Base-by-base conservation (phyloP, 2,329 filamentous ascomycete species). In the Cercospora berteroae region DNA sequence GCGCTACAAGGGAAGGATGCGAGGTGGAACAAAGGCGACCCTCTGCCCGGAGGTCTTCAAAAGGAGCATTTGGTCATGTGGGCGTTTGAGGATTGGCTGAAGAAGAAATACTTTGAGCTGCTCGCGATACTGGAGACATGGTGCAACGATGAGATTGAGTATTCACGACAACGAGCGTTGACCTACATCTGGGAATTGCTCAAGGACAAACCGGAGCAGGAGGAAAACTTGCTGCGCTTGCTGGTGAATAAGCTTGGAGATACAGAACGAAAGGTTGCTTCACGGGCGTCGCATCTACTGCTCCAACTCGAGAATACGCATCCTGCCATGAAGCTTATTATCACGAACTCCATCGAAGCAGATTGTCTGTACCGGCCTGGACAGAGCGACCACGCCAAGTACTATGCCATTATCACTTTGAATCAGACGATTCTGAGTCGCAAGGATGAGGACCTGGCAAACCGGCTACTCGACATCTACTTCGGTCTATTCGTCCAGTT, bases 221-320 rank as follows among this genome's bases (percentile, higher is more conserved):
- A 99, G 79, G 90, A 94, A 64, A 99, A 99, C 78, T 82, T 99
- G 70, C 83, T 99, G 68, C 89, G 94, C 63, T 83, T 99, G 65
- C 82, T 99, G 66, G 93, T 99, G 73, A 98, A 98, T 83, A 99
- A 99, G 80, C 87, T 99, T 27, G 94, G 96, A 74, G 95, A 99
- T 77, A 92, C 91, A 55, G 93, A 96, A 72, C 93, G 93, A 78
- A 99, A 98, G 80, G 96, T 99, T 74, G 90, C 95, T 0, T 99
- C 95, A 4, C 88, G 94, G 68, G 90, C 94, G 2, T 98, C 95
- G 0, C 96, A 97, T 79, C 86, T 98, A 55, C 84, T 99, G n/a
- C 84, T 99, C 62, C 95, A 99, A 77, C 84, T 99, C 7, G 88
- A 97, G 76, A 91, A 89, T 67, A 88, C 90, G 0, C 95, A 99